Percentiles rank a stretch among this genome's conserved stretches.
These are phyloP conservation scores for Colletotrichum lindemuthianum DNA, from an alignment of 2,329 filamentous ascomycete genomes.

Conservation along the genomic window DNA sequence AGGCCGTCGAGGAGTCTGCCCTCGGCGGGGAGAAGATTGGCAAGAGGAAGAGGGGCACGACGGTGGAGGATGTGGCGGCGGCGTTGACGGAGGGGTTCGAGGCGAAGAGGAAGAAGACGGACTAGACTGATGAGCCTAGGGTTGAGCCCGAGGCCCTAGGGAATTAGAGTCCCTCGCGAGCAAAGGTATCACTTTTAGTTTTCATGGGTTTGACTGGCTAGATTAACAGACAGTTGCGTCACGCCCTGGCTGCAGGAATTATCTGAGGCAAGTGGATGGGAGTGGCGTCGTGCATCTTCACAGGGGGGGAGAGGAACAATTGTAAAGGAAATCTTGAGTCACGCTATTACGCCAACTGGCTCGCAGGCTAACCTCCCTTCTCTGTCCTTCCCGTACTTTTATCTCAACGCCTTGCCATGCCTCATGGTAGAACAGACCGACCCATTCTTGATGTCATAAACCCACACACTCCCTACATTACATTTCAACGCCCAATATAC, in stretches of 20 bases:
- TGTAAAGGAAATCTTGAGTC: no score
- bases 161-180: neutral
- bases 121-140: constrained; percentile 6
- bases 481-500: constrained; percentile 2
- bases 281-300: no score
- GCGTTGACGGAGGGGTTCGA: constrained; percentile 58
- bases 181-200: no score
- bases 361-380: neutral
- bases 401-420: constrained; percentile 13
- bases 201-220: no score
- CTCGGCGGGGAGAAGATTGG: constrained; percentile 69
- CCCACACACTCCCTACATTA: neutral
- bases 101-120: constrained; percentile 53
- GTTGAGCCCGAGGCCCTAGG: neutral
- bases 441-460: neutral
- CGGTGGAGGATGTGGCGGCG: constrained; percentile 66
- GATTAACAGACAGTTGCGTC: no score
- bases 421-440: neutral
- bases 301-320: no score
- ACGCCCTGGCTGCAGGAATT: no score
- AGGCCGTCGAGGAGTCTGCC: constrained; percentile 67
- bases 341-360: no score
- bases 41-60: constrained; percentile 64
- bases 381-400: neutral
- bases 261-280: no score